phyloP scores from a whole-genome alignment of 1,139 yeast species.

The Candida sp. region DNA sequence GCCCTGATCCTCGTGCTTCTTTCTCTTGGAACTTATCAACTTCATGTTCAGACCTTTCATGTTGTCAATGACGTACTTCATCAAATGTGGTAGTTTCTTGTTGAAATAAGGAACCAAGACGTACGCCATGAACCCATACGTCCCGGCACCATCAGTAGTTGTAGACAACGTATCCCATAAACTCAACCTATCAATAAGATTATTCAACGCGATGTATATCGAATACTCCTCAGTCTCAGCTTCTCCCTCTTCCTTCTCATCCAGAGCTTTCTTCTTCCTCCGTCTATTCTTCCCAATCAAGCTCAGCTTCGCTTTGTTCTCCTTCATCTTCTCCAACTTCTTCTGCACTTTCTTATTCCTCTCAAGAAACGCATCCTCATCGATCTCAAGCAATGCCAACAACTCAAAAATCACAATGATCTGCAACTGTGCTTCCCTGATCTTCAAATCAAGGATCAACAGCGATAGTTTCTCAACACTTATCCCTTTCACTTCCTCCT shows the following conservation, averaged over 20 bases:
- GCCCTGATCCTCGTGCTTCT: conserved; percentile 3
- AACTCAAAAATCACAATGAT: conserved; percentile 59
- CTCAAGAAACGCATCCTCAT: conserved; percentile 32
- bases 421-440: conserved; percentile 74
- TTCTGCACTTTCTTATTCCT: conserved; percentile 16
- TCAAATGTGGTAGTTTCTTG: conserved; percentile 49
- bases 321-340: conserved; percentile 29
- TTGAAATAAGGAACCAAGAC: conserved; percentile 60
- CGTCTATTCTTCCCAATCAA: conserved; percentile 28
- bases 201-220: conserved; percentile 34
- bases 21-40: conserved; percentile 8
- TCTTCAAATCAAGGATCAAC: conserved; percentile 46
- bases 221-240: conserved; percentile 20
- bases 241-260: conserved; percentile 23
- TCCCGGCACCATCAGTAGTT: conserved; percentile 32
- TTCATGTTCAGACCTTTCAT: conserved; percentile 53
- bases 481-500: conserved; percentile 10
- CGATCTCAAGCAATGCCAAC: conserved; percentile 23
- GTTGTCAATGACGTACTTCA: conserved; percentile 50
- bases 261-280: conserved; percentile 27
- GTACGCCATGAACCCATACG: conserved; percentile 55
- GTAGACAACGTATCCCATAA: conserved; percentile 57
- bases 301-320: conserved; percentile 27
- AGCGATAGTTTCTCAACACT: conserved; percentile 23
- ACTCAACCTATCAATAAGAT: conserved; percentile 55